phyloP scores from a whole-genome alignment of 805 yeast genomes.

The Cyberlindnera americana region DNA sequence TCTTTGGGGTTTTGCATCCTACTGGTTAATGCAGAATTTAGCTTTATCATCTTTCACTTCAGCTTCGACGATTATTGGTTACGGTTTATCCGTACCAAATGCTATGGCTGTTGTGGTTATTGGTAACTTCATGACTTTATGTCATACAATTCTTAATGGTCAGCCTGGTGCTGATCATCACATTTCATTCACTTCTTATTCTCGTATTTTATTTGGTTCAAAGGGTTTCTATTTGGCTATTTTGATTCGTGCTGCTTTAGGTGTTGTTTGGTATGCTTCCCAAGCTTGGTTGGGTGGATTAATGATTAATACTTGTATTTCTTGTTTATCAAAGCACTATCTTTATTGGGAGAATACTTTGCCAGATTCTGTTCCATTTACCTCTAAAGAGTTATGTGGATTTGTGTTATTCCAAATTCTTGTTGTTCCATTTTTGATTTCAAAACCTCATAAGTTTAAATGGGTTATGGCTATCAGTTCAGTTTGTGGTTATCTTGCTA shows the following conservation, averaged over 20 bases:
- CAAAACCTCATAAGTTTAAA: slow-evolving; percentile 3
- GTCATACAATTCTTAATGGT: slow-evolving; percentile 43
- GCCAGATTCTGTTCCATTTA: slow-evolving; percentile 9
- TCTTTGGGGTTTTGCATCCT: slow-evolving; percentile 36
- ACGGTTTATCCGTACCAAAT: slow-evolving; percentile 44
- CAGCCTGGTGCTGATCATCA: slow-evolving; percentile 48
- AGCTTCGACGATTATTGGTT: slow-evolving; percentile 40
- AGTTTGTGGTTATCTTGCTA: not conserved
- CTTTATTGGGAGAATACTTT: slow-evolving; percentile 6
- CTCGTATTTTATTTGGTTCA: slow-evolving; percentile 44
- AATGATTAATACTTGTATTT: slow-evolving; percentile 4
- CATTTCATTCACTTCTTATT: slow-evolving; percentile 44
- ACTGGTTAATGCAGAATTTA: slow-evolving; percentile 45
- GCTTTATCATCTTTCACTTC: slow-evolving; percentile 45
- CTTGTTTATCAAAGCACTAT: slow-evolving; percentile 1
- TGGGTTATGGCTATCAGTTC: slow-evolving; percentile 1
- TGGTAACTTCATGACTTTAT: slow-evolving; percentile 45
- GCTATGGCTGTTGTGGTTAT: slow-evolving; percentile 40
- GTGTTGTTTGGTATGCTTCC: slow-evolving; percentile 10
- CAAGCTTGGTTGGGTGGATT: slow-evolving; percentile 11
- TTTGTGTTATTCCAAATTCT: slow-evolving; percentile 5
- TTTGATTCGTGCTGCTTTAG: slow-evolving; percentile 37
- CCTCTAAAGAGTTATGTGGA: slow-evolving; percentile 5
- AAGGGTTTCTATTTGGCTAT: slow-evolving; percentile 41
- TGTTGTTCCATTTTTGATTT: slow-evolving; percentile 3